Percentiles rank a stretch among this genome's conserved stretches.
phyloP scores from a whole-genome alignment of 805 yeast species.

The Kuraishia piskuri region DNA sequence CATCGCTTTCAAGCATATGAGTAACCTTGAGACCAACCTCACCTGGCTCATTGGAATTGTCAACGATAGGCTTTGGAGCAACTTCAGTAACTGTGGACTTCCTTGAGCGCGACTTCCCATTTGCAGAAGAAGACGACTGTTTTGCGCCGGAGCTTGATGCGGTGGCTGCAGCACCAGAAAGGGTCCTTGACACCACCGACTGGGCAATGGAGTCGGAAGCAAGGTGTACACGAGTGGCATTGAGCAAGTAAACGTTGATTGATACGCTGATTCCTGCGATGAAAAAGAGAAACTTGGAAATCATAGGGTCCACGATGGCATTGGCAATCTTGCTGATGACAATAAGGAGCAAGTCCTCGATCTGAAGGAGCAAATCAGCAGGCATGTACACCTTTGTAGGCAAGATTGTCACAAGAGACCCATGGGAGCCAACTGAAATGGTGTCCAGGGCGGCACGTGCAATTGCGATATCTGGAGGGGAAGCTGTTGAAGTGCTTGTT shows the following conservation, averaged over 20 bases:
- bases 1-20: slow-evolving; percentile 19
- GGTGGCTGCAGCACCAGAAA: neutral
- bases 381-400: slow-evolving; percentile 54
- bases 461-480: slow-evolving; percentile 21
- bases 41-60: slow-evolving; percentile 8
- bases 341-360: slow-evolving; percentile 52
- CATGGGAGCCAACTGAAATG: slow-evolving; percentile 33
- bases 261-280: slow-evolving; percentile 69
- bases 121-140: neutral
- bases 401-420: slow-evolving; percentile 45
- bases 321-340: slow-evolving; percentile 47
- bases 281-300: slow-evolving; percentile 69
- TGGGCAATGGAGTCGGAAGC: slow-evolving; percentile 13
- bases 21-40: slow-evolving; percentile 21
- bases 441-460: slow-evolving; percentile 33
- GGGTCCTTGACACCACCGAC: neutral
- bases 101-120: neutral
- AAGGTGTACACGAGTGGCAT: slow-evolving; percentile 68
- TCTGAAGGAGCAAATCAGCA: slow-evolving; percentile 41
- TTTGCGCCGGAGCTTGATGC: neutral
- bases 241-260: slow-evolving; percentile 76
- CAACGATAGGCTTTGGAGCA: slow-evolving; percentile 3
- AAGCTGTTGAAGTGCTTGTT: slow-evolving; percentile 12
- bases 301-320: slow-evolving; percentile 72
- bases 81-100: neutral